These are phyloP conservation scores for Spiromastix sp. DNA, from an alignment of 2,329 filamentous ascomycete species.

Conservation along the genomic window DNA sequence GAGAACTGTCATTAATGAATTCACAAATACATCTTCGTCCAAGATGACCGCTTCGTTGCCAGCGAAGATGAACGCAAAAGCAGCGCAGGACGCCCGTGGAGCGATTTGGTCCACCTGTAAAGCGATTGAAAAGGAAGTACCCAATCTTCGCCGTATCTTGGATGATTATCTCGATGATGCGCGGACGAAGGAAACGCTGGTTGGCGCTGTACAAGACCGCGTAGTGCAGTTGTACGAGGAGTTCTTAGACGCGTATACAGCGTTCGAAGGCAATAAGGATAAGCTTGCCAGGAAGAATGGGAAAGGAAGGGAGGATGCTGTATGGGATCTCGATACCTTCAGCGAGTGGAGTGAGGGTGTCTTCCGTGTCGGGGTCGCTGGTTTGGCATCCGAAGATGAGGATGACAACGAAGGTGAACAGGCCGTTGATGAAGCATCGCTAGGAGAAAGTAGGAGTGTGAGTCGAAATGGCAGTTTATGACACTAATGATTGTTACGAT, in stretches of 20 bases:
- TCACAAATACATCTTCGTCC: slow-evolving; percentile 48
- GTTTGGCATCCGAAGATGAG: slow-evolving; percentile 21
- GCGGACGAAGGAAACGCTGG: slow-evolving; percentile 56
- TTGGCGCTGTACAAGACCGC: slow-evolving; percentile 55
- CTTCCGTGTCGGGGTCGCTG: slow-evolving; percentile 44
- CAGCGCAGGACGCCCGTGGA: slow-evolving; percentile 5
- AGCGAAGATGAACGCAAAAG: slow-evolving; percentile 8
- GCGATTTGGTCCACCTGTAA: slow-evolving; percentile 15
- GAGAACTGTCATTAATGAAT: slow-evolving; percentile 54
- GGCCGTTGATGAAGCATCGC: not conserved
- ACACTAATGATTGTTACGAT: too few species aligned
- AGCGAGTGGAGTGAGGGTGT: slow-evolving; percentile 50
- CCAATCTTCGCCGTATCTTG: slow-evolving; percentile 44
- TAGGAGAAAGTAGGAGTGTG: slow-evolving; percentile 1
- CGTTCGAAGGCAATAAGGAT: slow-evolving; percentile 28
- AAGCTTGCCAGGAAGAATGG: slow-evolving; percentile 37
- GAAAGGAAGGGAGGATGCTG: slow-evolving; percentile 50
- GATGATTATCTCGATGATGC: slow-evolving; percentile 54
- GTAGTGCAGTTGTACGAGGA: slow-evolving; percentile 54
- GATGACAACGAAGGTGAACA: slow-evolving; percentile 17
- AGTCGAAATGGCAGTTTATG: slow-evolving; percentile 8
- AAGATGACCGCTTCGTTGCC: slow-evolving; percentile 45
- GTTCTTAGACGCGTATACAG: slow-evolving; percentile 47
- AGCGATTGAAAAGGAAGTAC: slow-evolving; percentile 48
- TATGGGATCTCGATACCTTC: slow-evolving; percentile 57